A percentile compares a stretch with the other conserved stretches of the same genome.
These are phyloP conservation scores for Rhizophora apiculata DNA, from an alignment of 345 rosid species.

Conservation along the genomic window DNA sequence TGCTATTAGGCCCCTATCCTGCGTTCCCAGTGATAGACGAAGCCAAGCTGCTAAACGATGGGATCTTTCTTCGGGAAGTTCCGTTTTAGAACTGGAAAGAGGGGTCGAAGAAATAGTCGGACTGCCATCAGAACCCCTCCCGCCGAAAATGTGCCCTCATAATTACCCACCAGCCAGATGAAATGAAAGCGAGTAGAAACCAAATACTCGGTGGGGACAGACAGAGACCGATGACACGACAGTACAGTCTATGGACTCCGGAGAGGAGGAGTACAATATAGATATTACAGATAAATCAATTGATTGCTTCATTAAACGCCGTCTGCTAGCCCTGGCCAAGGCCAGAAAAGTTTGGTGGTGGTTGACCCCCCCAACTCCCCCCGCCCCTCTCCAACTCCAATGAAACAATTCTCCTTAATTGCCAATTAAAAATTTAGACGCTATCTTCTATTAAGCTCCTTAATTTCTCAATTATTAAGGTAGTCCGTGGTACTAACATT, in stretches of 20 bases:
- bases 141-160: neutral
- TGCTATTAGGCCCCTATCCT: neutral
- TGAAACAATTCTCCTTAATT: slow-evolving; percentile 17
- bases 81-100: neutral
- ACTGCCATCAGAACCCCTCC: slow-evolving; percentile 3
- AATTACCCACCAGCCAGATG: neutral
- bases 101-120: neutral
- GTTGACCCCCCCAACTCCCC: slow-evolving; percentile 54
- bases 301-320: slow-evolving; percentile 52
- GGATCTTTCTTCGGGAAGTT: neutral
- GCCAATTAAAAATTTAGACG: slow-evolving; percentile 2
- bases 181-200: neutral
- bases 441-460: neutral
- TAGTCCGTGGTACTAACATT: neutral
- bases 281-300: slow-evolving; percentile 26
- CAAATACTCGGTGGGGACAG: neutral
- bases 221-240: neutral
- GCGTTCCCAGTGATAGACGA: too few species aligned
- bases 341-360: slow-evolving; percentile 54
- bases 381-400: slow-evolving; percentile 18
- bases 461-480: neutral
- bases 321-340: slow-evolving; percentile 41
- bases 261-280: neutral
- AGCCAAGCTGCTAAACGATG: neutral
- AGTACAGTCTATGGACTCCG: neutral